phyloP scores from a whole-genome alignment of 306 rosid species.

The Oxytropis ochrocephala region DNA sequence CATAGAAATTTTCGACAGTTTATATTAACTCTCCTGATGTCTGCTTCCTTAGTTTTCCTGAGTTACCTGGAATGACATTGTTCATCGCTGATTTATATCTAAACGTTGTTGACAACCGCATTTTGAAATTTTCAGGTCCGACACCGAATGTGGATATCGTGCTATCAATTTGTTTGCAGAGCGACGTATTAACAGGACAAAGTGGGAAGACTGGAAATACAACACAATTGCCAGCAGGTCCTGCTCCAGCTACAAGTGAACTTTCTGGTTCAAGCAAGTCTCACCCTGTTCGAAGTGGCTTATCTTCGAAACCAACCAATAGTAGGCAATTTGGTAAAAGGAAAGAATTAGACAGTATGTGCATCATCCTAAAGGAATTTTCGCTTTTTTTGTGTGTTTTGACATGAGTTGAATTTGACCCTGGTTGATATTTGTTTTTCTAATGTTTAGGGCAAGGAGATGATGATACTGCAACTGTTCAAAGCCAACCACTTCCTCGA shows the following conservation, averaged over 20 bases:
- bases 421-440: neutral
- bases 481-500: slow-evolving; percentile 81
- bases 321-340: slow-evolving; percentile 62
- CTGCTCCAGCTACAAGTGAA: slow-evolving; percentile 65
- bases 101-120: slow-evolving; percentile 3
- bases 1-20: neutral
- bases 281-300: slow-evolving; percentile 49
- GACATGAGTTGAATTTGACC: neutral
- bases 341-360: slow-evolving; percentile 72
- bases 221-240: slow-evolving; percentile 39
- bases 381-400: no score
- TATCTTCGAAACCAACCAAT: slow-evolving; percentile 48
- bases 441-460: slow-evolving; percentile 61
- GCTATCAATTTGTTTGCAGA: slow-evolving; percentile 82
- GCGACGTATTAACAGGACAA: slow-evolving; percentile 49
- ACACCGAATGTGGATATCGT: slow-evolving; percentile 81
- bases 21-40: no score
- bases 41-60: no score
- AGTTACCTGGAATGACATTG: neutral
- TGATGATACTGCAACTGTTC: slow-evolving; percentile 66
- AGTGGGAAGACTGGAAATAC: slow-evolving; percentile 42
- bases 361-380: no score
- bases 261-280: slow-evolving; percentile 84
- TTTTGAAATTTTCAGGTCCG: slow-evolving; percentile 63
- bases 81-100: neutral